These are phyloP conservation scores for Nitzschia inconspicua DNA, from an alignment of 108 stramenopile genomes.

Conservation along the genomic window DNA sequence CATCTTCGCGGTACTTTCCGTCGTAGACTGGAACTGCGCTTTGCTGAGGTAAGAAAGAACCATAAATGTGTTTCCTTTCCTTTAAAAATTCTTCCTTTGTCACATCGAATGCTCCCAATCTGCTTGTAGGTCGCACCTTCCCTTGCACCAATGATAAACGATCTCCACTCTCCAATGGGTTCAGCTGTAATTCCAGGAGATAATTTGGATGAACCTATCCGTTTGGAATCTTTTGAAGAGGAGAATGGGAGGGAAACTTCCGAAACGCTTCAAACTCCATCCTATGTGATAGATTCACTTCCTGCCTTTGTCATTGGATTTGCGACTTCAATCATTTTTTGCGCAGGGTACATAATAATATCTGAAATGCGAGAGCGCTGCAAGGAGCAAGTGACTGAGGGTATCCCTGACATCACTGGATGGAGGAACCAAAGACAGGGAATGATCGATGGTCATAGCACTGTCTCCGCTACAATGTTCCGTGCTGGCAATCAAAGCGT, in stretches of 20 bases:
- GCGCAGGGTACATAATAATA: constrained; percentile 2
- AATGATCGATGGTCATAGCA: not conserved
- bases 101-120: too few relatives aligned
- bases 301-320: constrained; percentile 18
- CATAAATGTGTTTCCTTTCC: not conserved
- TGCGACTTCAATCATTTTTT: constrained; percentile 8
- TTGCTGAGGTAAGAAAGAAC: not conserved
- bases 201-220: too few relatives aligned
- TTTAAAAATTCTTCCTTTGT: too few relatives aligned
- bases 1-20: too few relatives aligned
- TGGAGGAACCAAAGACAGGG: not conserved
- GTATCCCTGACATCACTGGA: too few relatives aligned
- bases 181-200: too few relatives aligned
- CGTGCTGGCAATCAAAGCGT: not conserved
- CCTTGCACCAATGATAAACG: too few relatives aligned
- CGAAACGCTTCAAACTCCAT: too few relatives aligned
- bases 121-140: too few relatives aligned
- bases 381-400: not conserved
- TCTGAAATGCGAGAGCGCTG: constrained; percentile 18
- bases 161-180: too few relatives aligned
- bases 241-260: not conserved
- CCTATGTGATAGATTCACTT: too few relatives aligned
- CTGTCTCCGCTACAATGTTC: not conserved
- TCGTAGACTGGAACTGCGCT: too few relatives aligned
- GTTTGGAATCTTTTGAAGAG: not conserved